Percentiles rank a stretch among this genome's conserved stretches.
phyloP scores from a whole-genome alignment of 768 basidiomycete species.

The Imleria badia region DNA sequence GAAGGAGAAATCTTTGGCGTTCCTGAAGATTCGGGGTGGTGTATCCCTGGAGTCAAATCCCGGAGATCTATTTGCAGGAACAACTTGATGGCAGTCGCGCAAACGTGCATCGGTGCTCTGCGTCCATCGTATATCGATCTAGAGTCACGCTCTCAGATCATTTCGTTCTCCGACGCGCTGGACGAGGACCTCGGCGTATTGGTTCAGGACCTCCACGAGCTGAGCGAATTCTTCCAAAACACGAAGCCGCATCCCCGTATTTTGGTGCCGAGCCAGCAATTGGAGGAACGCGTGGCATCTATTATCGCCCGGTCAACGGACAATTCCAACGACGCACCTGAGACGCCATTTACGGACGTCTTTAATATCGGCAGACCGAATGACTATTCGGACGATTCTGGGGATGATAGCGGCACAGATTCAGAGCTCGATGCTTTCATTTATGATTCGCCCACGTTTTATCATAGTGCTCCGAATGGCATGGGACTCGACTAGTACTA shows the following conservation, averaged over 20 bases:
- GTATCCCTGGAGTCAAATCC: conserved; percentile 65
- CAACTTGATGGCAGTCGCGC: conserved; percentile 84
- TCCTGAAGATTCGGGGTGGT: conserved; percentile 85
- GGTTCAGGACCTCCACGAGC: conserved; percentile 73
- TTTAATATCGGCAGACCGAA: conserved; percentile 53
- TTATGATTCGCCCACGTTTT: conserved; percentile 53
- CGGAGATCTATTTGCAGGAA: conserved; percentile 63
- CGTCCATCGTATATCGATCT: conserved; percentile 73
- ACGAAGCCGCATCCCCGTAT: conserved; percentile 33
- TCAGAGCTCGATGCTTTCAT: conserved; percentile 55
- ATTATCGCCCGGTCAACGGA: conserved; percentile 79
- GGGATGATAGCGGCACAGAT: conserved; percentile 41
- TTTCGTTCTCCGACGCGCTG: conserved; percentile 36
- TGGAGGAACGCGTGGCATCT: conserved; percentile 79
- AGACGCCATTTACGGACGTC: conserved; percentile 78
- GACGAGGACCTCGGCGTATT: conserved; percentile 77
- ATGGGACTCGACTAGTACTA: conserved; percentile 12
- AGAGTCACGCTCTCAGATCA: conserved; percentile 49
- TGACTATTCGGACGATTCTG: conserved; percentile 46
- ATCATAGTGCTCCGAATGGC: conserved; percentile 49
- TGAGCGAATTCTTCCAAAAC: conserved; percentile 71
- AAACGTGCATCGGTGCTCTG: conserved; percentile 71
- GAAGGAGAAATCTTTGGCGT: conserved; percentile 78
- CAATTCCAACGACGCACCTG: conserved; percentile 54
- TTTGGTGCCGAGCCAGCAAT: conserved; percentile 52